Base-by-base conservation (phyloP, 2,329 filamentous ascomycete genomes). In the Phialocephala subalpina region DNA sequence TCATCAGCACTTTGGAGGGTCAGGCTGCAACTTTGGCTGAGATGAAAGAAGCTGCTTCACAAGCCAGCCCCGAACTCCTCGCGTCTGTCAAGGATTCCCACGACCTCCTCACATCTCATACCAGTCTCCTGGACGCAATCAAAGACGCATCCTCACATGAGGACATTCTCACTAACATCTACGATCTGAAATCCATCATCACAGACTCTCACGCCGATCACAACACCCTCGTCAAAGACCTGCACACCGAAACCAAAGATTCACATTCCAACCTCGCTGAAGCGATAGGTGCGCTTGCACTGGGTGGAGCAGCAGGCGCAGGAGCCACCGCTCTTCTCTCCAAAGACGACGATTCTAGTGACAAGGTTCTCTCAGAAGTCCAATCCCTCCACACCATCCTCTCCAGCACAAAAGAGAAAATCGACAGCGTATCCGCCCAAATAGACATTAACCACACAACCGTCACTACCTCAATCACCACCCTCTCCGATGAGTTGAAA, bases 361-460 rank as follows among this genome's bases (percentile, higher is more conserved):
- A 62, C 14, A 67, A 69, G 35, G 52, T 74, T 20, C 38, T 74
- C 3, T 64, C 67, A 29, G 69, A 72, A 62, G 65, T 74, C 3
- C 71, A 70, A 59, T 64, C 69, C 16, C 58, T 73, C 3, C 58
- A 60, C 6, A 45, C 63, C n/a, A 22, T 72, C 22, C 58, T 72
- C 16, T 65, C 69, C 18, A 40, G 52, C 0, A 69, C 65, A 9
- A 67, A 69, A 20, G 68, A 71, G 14, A 62, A 59, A 4, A 40
- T 72, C 1, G 61, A 57, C 2, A 65, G 63, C 6, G 66, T 73
- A 11, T 56, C 49, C 18, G 58, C 64, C 14, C 72, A 74, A 56
- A 65, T 74, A 5, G 73, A 73, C 8, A 71, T 72, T 38, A 73
- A 73, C 42, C 68, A 73, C 33, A 73, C 69, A 2, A 73, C 72